phyloP scores from a whole-genome alignment of 495 filamentous ascomycete genomes.

The Hyaloscypha bicolor region DNA sequence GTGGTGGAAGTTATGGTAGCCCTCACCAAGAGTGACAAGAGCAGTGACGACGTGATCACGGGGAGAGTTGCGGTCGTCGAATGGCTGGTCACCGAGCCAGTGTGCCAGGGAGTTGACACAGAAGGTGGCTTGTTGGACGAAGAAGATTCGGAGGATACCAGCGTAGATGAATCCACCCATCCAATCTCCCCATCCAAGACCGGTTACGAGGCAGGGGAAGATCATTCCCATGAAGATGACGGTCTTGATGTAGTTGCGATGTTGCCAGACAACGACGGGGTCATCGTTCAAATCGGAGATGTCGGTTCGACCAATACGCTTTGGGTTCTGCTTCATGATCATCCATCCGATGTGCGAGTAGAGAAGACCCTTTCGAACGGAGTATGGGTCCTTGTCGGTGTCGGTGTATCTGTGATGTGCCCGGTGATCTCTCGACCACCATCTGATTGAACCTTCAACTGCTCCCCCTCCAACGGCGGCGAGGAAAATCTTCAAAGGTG shows the following conservation, averaged over 20 bases:
- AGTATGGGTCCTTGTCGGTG: constrained; percentile 98
- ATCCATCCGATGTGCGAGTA: constrained; percentile 97
- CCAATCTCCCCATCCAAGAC: constrained; percentile 89
- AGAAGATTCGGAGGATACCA: constrained; percentile 94
- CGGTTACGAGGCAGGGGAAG: constrained; percentile 81
- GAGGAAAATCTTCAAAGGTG: constrained; percentile 89
- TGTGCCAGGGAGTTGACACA: constrained; percentile 99
- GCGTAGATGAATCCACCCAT: constrained; percentile 90
- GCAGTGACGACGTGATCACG: constrained; percentile 97
- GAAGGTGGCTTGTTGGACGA: constrained; percentile 99
- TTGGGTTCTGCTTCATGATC: constrained; percentile 93
- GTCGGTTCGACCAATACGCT: constrained; percentile 92
- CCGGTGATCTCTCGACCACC: constrained; percentile 97
- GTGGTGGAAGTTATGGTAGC: constrained; percentile 99
- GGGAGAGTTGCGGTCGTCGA: constrained; percentile 98
- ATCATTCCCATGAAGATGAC: constrained; percentile 86
- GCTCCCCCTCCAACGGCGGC: constrained; percentile 91
- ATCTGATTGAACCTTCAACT: constrained; percentile 93
- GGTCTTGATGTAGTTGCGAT: constrained; percentile 88
- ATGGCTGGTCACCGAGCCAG: constrained; percentile 99
- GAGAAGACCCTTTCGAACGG: constrained; percentile 93
- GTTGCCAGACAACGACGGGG: constrained; percentile 91
- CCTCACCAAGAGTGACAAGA: constrained; percentile 92
- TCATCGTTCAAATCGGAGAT: constrained; percentile 97
- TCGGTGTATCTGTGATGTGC: constrained; percentile 99